phyloP scores from a whole-genome alignment of 139 green algal species.

The Chlamydomonas sp. region DNA sequence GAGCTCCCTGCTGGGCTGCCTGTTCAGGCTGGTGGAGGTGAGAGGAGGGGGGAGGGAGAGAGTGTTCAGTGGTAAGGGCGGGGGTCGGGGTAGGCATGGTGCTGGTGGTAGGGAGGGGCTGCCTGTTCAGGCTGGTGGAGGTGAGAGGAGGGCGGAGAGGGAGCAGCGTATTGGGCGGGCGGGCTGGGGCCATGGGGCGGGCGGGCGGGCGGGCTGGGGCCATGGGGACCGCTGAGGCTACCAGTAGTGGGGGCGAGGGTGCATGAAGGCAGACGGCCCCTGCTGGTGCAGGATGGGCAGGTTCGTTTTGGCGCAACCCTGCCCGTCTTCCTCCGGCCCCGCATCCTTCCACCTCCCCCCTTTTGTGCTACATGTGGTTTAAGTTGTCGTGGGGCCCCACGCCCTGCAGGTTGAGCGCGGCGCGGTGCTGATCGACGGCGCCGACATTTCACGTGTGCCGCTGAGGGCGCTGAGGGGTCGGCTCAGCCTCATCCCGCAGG shows the following conservation, averaged over 20 bases:
- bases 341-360: neutral
- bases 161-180: too few relatives aligned
- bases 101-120: too few relatives aligned
- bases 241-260: too few relatives aligned
- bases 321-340: neutral
- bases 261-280: too few relatives aligned
- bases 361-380: neutral
- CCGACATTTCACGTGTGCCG: constrained; percentile 78
- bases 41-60: neutral
- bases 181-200: too few relatives aligned
- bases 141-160: neutral
- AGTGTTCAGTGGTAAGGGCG: neutral
- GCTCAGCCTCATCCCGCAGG: constrained; percentile 73
- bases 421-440: constrained; percentile 82
- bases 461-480: constrained; percentile 40
- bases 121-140: constrained; percentile 71
- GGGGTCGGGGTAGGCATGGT: neutral
- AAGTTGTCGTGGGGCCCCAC: neutral
- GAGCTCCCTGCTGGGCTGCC: constrained; percentile 72
- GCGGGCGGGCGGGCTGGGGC: too few relatives aligned
- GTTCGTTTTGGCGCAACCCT: too few relatives aligned
- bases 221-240: too few relatives aligned
- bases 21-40: constrained; percentile 70
- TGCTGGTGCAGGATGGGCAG: too few relatives aligned
- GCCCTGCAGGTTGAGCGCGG: constrained; percentile 60